phyloP scores from a whole-genome alignment of 345 rosid species.

The Gossypium raimondii region DNA sequence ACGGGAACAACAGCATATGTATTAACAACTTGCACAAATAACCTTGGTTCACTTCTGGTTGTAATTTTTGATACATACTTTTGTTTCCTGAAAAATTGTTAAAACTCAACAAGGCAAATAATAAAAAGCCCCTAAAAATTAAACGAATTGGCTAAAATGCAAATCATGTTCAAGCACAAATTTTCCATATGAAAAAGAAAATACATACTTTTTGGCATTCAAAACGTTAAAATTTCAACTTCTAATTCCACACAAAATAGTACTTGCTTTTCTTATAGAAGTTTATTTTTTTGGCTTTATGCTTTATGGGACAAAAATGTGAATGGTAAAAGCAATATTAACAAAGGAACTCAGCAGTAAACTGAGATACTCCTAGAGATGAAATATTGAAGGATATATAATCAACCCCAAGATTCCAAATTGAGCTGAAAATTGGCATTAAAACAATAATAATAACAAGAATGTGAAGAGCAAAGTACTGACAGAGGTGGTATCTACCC shows the following conservation, averaged over 20 bases:
- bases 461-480: constrained; percentile 22
- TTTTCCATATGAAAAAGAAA: not conserved
- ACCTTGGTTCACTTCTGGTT: not conserved
- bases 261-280: too few species aligned
- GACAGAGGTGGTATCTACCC: constrained; percentile 69
- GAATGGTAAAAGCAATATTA: too few species aligned
- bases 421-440: too few species aligned
- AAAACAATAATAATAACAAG: not conserved
- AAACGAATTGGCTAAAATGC: not conserved
- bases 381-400: too few species aligned
- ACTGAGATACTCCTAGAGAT: too few species aligned
- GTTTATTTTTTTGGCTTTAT: too few species aligned
- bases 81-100: too few species aligned
- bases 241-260: too few species aligned
- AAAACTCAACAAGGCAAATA: not conserved
- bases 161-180: not conserved
- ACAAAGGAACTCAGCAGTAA: too few species aligned
- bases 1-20: not conserved
- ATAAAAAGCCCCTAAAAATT: not conserved
- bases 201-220: not conserved
- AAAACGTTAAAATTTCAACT: not conserved
- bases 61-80: too few species aligned
- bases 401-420: too few species aligned
- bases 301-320: too few species aligned
- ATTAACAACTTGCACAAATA: not conserved